Evolutionary conservation across 2,329 filamentous ascomycete species (phyloP), one percentile per base, ranked within the genome.

Genomic region (Penicillium sp.): DNA sequence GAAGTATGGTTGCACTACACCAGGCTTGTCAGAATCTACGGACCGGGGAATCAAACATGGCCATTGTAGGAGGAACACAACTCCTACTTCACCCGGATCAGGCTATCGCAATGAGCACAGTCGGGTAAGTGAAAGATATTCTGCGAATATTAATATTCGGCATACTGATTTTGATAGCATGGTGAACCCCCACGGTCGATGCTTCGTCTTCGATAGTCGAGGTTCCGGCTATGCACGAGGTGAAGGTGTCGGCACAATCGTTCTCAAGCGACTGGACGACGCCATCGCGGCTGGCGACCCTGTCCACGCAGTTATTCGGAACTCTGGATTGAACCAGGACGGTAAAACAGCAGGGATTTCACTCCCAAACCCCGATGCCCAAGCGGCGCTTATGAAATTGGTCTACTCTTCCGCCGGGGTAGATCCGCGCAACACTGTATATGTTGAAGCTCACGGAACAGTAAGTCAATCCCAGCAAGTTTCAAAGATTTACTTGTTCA

Each of bases 281-380:
- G 80, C 80, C 1, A 52, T 81, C 3, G 63, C 68, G 13, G 77
- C 79, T 38, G 72, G 74, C 5, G 78, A 82, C 62, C 68, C 70
- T 0, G 76, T 83, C 38, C 71, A 75, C 2, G 75, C 76, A 1
- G 70, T 82, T 16, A 62, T 62, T 14, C 67, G 73, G 13, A 74
- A 68, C 1, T 75, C 72, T n/a, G 77, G 73, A 11, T 63, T 73
- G 8, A 81, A 80, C 61, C 73, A 78, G 60, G 79, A 82, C 64
- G 81, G 81, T 4, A 70, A 68, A 28, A 79, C 80, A 0, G 68
- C 72, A 37, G 77, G 78, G 0, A 78, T 82, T 35, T 76, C 78
- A 38, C 42, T 46, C 6, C 53, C 53, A 6, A 56, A 48, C n/a
- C 42, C 40, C 10, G 53, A 56, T 28, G 43, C 43, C 2, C 42